Conservation (phyloP, 305 asterid genomes). For the Fraxinus xanthoxyloides region DNA sequence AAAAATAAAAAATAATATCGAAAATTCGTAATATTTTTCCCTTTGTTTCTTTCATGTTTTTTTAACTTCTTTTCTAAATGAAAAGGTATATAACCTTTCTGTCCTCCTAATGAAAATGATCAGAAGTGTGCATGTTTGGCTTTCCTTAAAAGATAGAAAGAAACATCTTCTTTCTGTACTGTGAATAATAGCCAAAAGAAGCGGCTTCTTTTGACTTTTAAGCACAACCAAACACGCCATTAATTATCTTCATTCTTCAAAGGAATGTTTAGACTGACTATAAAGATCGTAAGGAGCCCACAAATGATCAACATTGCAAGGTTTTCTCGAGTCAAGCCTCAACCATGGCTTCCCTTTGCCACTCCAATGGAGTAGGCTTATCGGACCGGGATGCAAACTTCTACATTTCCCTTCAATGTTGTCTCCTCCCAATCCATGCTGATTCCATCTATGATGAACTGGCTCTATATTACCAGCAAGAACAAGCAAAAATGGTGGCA, state of each 20-base stretch:
- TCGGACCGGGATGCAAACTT: slow-evolving; percentile 65
- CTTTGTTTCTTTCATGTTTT: too few species aligned
- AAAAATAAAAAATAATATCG: too few species aligned
- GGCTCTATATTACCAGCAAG: slow-evolving; percentile 59
- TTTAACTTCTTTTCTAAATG: neutral
- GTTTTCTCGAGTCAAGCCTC: slow-evolving; percentile 62
- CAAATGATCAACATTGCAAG: slow-evolving; percentile 62
- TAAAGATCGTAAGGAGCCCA: slow-evolving; percentile 82
- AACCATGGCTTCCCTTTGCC: slow-evolving; percentile 84
- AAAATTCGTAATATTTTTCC: too few species aligned
- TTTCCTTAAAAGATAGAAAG: too few species aligned
- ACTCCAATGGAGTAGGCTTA: slow-evolving; percentile 72
- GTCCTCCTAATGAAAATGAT: too few species aligned
- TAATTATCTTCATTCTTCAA: slow-evolving; percentile 36
- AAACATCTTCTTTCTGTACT: too few species aligned
- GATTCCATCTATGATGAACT: slow-evolving; percentile 73
- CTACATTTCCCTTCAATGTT: slow-evolving; percentile 68
- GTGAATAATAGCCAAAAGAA: too few species aligned
- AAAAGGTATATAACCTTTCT: neutral
- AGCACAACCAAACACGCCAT: neutral
- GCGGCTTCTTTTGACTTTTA: neutral
- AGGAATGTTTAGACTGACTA: slow-evolving; percentile 38
- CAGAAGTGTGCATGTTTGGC: too few species aligned
- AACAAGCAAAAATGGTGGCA: slow-evolving; percentile 70
- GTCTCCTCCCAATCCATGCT: slow-evolving; percentile 76